Percentiles rank a stretch among this genome's conserved stretches.
phyloP scores from a whole-genome alignment of 495 filamentous ascomycete species.

The Tetracladium marchalianum region DNA sequence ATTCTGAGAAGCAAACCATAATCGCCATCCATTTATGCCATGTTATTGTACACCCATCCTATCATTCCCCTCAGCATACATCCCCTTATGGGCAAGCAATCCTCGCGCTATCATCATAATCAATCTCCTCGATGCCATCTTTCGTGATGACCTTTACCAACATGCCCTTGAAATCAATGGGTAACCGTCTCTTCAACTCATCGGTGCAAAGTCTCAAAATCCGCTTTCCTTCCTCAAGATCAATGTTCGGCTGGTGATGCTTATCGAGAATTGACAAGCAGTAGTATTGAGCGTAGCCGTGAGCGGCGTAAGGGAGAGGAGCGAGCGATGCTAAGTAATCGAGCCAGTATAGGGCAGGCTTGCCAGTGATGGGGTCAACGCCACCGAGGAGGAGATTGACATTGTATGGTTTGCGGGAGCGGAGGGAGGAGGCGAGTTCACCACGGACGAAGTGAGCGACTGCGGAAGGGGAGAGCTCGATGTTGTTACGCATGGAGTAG shows the following conservation, averaged over 20 bases:
- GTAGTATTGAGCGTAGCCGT: conserved; percentile 98
- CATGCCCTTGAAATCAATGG: conserved; percentile 96
- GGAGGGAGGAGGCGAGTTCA: conserved; percentile 80
- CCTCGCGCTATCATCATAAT: conserved; percentile 64
- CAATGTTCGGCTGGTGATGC: conserved; percentile 91
- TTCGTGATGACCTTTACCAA: conserved; percentile 87
- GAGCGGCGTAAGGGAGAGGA: conserved; percentile 85
- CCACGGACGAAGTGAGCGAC: conserved; percentile 86
- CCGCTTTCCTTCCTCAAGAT: conserved; percentile 77
- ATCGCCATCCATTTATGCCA: conserved; percentile 19
- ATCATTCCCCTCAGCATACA: background rate
- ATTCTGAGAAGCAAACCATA: background rate
- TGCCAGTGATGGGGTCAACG: conserved; percentile 75
- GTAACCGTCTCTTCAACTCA: conserved; percentile 89
- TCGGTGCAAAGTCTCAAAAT: conserved; percentile 89
- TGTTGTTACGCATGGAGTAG: conserved; percentile 95
- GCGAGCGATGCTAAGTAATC: conserved; percentile 91
- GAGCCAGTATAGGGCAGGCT: conserved; percentile 90
- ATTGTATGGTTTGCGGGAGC: conserved; percentile 86
- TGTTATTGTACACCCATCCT: conserved; percentile 19
- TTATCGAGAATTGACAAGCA: conserved; percentile 95
- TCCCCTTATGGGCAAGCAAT: conserved; percentile 40
- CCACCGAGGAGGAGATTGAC: conserved; percentile 94
- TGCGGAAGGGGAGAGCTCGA: conserved; percentile 78
- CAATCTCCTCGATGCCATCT: conserved; percentile 74